These are phyloP conservation scores for Barnettozyma californica DNA, from an alignment of 805 yeast genomes.

Conservation along the genomic window DNA sequence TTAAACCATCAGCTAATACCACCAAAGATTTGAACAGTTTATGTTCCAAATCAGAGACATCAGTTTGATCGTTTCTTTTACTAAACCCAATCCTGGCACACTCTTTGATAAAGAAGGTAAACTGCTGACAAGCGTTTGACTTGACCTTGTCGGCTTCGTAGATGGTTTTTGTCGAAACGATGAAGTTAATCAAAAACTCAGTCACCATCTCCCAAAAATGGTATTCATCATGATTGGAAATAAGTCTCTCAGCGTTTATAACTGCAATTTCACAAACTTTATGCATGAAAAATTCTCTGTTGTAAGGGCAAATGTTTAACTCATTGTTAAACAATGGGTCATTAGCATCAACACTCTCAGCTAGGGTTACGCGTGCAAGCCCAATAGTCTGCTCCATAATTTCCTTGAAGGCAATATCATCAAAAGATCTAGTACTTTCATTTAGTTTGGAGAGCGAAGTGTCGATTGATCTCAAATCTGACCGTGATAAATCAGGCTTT, in stretches of 20 bases:
- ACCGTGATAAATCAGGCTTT: constrained; percentile 36
- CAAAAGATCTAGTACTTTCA: constrained; percentile 56
- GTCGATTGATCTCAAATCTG: constrained; percentile 49
- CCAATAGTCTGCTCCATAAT: constrained; percentile 43
- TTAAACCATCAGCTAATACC: constrained; percentile 37
- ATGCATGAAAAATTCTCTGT: constrained; percentile 48
- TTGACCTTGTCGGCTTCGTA: neutral
- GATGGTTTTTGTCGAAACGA: constrained; percentile 43
- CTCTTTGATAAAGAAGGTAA: constrained; percentile 43
- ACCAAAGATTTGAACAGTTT: constrained; percentile 46
- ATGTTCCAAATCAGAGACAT: constrained; percentile 33
- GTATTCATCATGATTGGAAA: constrained; percentile 33
- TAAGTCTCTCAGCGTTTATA: constrained; percentile 47
- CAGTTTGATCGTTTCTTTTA: neutral
- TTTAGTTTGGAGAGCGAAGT: constrained; percentile 52
- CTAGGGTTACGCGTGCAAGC: constrained; percentile 31
- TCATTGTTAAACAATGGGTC: constrained; percentile 23
- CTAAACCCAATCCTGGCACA: constrained; percentile 22
- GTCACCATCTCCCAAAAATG: constrained; percentile 44
- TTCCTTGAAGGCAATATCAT: constrained; percentile 42
- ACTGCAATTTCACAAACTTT: constrained; percentile 47
- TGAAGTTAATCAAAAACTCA: constrained; percentile 41
- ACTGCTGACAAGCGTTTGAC: constrained; percentile 37
- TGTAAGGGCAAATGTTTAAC: constrained; percentile 41
- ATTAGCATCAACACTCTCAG: constrained; percentile 10